Evolutionary conservation across 345 rosid genomes (phyloP), one percentile per base, ranked within the genome.

Genomic region (Hibiscus trionum): DNA sequence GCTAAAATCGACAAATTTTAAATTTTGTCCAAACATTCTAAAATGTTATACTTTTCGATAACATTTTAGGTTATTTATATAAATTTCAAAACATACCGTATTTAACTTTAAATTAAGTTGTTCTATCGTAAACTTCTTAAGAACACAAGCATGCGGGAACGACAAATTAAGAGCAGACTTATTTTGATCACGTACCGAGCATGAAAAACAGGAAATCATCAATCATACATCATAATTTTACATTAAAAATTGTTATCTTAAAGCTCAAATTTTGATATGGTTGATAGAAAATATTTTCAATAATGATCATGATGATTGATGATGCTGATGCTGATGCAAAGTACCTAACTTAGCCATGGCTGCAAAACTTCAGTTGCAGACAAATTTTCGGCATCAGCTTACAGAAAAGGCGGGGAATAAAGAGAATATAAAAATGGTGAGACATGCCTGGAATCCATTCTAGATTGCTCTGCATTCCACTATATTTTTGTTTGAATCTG

Each of bases 401-500:
- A 61, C 1, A n/a, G 6, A 21, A 61, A 29, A 14, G 17, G 7
- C 5, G 5, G 31, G 8, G 12, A 11, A 14, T 5, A 0, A 19
- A 42, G 58, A 17, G 17, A 44, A 66, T 21, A 39, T 66, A 5
- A 6, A 66, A 46, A 5, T 42, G 53, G 17, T 26, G 19, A 44
- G 24, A 24, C 21, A 5, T 21, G 70, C 39, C 70, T 66, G 70
- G 37, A 24, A 46, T 66, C 70, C 70, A 66, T 26, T 66, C 7
- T 10, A 7, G 11, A 66, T 46, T 46, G 55, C 57, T 46, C n/a
- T 14, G 21, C 7, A 47, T 46, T 66, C 57, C 70, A 66, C 70
- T 21, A 11, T 10, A 2, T 17, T 55, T 44, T 65, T 65, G 17
- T 65, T 42, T 19, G 16, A 37, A 17, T 37, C 49, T 62, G 7